Base-by-base conservation (phyloP, 768 basidiomycete species). In the Amanita rubescens region DNA sequence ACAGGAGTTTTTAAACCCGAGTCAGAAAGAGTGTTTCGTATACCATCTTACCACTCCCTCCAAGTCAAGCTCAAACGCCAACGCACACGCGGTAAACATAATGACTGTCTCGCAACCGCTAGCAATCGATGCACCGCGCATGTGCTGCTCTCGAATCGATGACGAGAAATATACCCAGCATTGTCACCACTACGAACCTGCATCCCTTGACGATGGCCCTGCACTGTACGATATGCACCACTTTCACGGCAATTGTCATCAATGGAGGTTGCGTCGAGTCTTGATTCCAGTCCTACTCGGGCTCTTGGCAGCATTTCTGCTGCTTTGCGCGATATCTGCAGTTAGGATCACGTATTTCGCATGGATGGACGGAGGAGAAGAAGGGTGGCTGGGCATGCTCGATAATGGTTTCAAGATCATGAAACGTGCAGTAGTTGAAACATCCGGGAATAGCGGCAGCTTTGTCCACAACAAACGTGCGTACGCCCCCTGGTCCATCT, bases 401-500 rank as follows among this genome's bases (percentile, higher is more conserved):
- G 63, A 57, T 55, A 55, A 14, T 32, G 60, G 1, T 5, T 66
- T 66, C 14, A 62, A 60, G 0, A 60, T 74, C 0, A 55, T 67
- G 5, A 67, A 63, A 48, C 68, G 75, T 55, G 71, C 71, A 45
- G 55, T 63, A 38, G 61, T 48, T 49, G 58, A 41, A n/a, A 50
- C 56, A 3, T 52, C 41, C 0, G 55, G 45, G 8, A 30, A 30
- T 8, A 8, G 27, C 27, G 8, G 8, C n/a, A 55, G 54, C n/a
- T 78, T 80, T 53, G 67, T 72, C 5, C 32, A 70, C 6, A 57
- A 68, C 20, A 79, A 80, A 65, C 53, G 78, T 80, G 47, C 27
- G 54, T 71, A n/a, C n/a, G n/a, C n/a, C n/a, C 70, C 0, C 14
- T 24, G 45, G 19, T 9, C 10, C 17, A 35, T 30, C 0, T 6